Percentiles rank a stretch among this genome's conserved stretches.
phyloP scores from a whole-genome alignment of 2,329 filamentous ascomycete genomes.

The Ramularia endophylla region DNA sequence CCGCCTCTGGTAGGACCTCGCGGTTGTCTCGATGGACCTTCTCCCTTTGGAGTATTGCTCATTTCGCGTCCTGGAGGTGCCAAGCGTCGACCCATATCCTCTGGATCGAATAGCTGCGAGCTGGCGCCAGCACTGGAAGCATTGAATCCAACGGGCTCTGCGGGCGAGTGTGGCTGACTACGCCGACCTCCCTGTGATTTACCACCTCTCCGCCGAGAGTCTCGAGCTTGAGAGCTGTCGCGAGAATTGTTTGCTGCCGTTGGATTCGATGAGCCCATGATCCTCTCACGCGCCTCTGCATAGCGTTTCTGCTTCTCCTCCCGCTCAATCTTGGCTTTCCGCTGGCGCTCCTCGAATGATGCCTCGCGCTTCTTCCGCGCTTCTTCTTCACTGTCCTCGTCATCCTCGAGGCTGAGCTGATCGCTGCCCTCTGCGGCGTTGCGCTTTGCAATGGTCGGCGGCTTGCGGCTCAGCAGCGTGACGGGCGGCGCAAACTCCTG shows the following conservation, averaged over 20 bases:
- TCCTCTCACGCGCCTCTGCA: conserved; percentile 78
- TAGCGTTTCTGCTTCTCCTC: conserved; percentile 90
- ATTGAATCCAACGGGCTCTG: conserved; percentile 21
- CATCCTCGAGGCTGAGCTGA: conserved; percentile 41
- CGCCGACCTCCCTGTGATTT: conserved; percentile 32
- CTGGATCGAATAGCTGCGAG: conserved; percentile 65
- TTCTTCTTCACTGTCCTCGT: conserved; percentile 62
- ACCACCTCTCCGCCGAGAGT: conserved; percentile 17
- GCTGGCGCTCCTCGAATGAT: conserved; percentile 69
- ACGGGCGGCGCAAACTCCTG: conserved; percentile 72
- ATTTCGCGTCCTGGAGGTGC: conserved; percentile 47
- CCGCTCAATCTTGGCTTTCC: conserved; percentile 69
- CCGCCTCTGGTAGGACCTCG: conserved; percentile 75
- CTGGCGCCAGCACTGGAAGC: conserved; percentile 28
- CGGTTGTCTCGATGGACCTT: conserved; percentile 66
- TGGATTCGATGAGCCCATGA: conserved; percentile 61
- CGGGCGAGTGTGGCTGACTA: conserved; percentile 30
- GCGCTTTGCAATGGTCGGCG: conserved; percentile 53
- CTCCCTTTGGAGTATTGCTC: conserved; percentile 41
- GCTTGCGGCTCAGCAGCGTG: conserved; percentile 79
- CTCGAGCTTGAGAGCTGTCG: conserved; percentile 27
- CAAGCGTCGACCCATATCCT: conserved; percentile 47
- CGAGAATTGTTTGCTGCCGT: conserved; percentile 24
- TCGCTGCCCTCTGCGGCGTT: conserved; percentile 46
- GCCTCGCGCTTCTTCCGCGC: conserved; percentile 55